These are phyloP conservation scores for Phaseolus lunatus DNA, from an alignment of 306 rosid genomes.

Conservation along the genomic window DNA sequence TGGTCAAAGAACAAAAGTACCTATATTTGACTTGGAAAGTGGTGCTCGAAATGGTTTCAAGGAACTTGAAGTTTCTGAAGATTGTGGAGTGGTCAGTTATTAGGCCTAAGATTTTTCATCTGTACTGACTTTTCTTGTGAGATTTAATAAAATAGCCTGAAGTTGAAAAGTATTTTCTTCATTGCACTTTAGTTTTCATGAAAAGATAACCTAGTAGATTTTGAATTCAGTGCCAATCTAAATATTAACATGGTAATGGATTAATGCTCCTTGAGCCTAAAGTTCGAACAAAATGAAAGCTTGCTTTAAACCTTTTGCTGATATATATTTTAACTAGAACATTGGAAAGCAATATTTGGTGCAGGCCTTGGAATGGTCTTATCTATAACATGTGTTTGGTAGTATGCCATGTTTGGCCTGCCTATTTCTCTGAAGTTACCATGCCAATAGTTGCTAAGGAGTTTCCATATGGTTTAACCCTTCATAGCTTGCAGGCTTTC, in stretches of 20 bases:
- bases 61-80: conserved; percentile 98
- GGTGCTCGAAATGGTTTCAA: conserved; percentile 94
- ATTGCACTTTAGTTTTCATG: conserved; percentile 2
- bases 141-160: conserved; percentile 11
- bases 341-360: conserved; percentile 1
- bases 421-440: conserved; percentile 18
- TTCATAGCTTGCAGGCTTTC: conserved; percentile 37
- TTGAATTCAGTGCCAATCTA: conserved; percentile 9
- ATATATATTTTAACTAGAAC: conserved; percentile 2
- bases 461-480: conserved; percentile 21
- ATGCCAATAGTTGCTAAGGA: conserved; percentile 30
- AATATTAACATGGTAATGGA: conserved; percentile 23
- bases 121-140: conserved; percentile 14
- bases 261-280: background rate
- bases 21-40: conserved; percentile 90
- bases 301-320: background rate
- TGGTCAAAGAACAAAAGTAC: conserved; percentile 85
- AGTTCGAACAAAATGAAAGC: conserved; percentile 10
- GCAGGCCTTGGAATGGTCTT: background rate
- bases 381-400: background rate
- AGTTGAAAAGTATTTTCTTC: background rate
- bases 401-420: conserved; percentile 19
- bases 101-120: conserved; percentile 35
- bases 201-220: conserved; percentile 6
- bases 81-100: conserved; percentile 97